phyloP scores from a whole-genome alignment of 805 yeast genomes.

The Wickerhamiella alocasiicola region DNA sequence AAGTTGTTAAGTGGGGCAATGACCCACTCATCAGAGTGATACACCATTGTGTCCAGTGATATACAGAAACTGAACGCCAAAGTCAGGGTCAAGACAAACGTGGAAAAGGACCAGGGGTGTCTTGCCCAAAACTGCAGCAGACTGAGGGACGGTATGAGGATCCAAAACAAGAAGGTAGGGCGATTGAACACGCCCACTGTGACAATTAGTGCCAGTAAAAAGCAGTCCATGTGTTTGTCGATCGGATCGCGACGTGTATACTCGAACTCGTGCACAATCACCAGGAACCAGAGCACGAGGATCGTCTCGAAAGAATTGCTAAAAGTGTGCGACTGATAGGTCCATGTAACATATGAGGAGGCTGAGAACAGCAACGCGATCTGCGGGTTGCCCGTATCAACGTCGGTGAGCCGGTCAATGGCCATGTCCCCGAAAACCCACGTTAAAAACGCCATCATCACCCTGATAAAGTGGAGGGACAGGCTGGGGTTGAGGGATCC shows the following conservation, averaged over 20 bases:
- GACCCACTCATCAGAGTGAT: conserved; percentile 25
- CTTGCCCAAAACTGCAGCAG: conserved; percentile 33
- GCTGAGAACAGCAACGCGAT: conserved; percentile 32
- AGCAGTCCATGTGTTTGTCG: conserved; percentile 27
- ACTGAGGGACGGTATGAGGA: conserved; percentile 47
- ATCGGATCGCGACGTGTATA: conserved; percentile 15
- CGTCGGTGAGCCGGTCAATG: conserved; percentile 36
- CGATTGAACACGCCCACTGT: conserved; percentile 73
- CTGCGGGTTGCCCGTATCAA: conserved; percentile 35
- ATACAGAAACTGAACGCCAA: conserved; percentile 32
- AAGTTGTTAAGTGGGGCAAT: conserved; percentile 72
- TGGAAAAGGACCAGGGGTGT: conserved; percentile 27
- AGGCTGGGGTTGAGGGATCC: conserved; percentile 33
- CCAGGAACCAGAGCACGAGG: conserved; percentile 38
- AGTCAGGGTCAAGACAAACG: conserved; percentile 29
- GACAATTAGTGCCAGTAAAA: conserved; percentile 38
- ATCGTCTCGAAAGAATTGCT: conserved; percentile 69
- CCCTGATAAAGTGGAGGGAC: conserved; percentile 42
- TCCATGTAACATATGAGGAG: conserved; percentile 58
- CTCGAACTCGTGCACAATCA: conserved; percentile 34
- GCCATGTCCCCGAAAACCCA: conserved; percentile 32
- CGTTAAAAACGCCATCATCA: conserved; percentile 33
- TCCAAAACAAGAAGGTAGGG: conserved; percentile 66
- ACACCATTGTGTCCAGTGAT: conserved; percentile 43
- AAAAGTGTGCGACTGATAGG: conserved; percentile 75